These are phyloP conservation scores for Macrophomina phaseolina DNA, from an alignment of 2,329 filamentous ascomycete species.

Conservation along the genomic window DNA sequence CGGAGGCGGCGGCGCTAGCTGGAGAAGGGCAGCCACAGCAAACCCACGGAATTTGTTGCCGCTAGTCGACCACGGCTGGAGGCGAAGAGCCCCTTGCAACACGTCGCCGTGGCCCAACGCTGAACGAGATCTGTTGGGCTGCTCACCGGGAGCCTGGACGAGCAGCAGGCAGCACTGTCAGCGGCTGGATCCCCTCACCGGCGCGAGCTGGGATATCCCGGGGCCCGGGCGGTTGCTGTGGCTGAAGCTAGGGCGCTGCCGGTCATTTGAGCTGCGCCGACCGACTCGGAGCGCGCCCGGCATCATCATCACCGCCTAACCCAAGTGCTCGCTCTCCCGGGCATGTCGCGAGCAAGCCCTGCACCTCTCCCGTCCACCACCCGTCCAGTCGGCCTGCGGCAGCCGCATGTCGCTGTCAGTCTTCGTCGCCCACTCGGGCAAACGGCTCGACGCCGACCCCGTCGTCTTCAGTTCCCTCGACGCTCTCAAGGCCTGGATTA, in stretches of 20 bases:
- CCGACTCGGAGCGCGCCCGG: conserved; percentile 33
- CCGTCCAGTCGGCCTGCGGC: conserved; percentile 12
- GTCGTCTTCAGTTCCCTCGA: conserved; percentile 79
- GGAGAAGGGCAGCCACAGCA: conserved; percentile 1
- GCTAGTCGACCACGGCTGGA: not conserved
- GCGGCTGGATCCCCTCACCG: not conserved
- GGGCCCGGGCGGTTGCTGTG: not conserved
- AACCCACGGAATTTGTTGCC: conserved; percentile 4
- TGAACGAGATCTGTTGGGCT: not conserved
- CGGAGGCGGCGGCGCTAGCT: conserved; percentile 11
- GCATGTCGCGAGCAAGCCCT: conserved; percentile 13
- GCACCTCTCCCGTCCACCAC: conserved; percentile 7
- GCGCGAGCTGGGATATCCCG: not conserved
- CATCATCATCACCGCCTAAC: conserved; percentile 27
- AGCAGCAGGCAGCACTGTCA: not conserved
- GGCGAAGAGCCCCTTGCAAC: not conserved
- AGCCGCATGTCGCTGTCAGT: conserved; percentile 83
- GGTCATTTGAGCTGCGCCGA: conserved; percentile 27
- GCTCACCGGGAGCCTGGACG: not conserved
- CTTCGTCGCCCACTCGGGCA: conserved; percentile 91
- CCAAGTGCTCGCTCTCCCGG: conserved; percentile 10
- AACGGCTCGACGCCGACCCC: conserved; percentile 80
- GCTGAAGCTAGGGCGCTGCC: conserved; percentile 19
- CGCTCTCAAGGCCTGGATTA: conserved; percentile 81
- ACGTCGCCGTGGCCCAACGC: not conserved